Evolutionary conservation across 164 flowering plant genomes (phyloP).

Genomic region (Paratinospora sagittata): DNA sequence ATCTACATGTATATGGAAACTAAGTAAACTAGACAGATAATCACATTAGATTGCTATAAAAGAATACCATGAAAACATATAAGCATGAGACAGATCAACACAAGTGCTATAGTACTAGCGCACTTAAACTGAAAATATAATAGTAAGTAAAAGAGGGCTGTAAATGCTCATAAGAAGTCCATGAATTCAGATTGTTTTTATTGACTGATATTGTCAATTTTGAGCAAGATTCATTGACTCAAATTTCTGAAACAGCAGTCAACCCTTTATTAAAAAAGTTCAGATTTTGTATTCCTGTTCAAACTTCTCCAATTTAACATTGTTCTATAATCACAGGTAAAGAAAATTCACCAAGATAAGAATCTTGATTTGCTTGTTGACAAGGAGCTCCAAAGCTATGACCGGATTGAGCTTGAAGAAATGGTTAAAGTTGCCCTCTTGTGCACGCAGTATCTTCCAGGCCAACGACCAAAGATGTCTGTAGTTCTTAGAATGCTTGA

Average conservation of each 20-base stretch:
- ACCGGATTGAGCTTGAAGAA: slow-evolving; percentile 15
- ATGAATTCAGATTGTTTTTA: not conserved
- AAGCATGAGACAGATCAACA: too few species aligned
- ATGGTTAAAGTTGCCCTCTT: slow-evolving; percentile 28
- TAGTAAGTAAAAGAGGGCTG: too few species aligned
- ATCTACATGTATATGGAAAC: not conserved
- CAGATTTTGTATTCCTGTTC: not conserved
- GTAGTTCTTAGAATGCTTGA: slow-evolving; percentile 32
- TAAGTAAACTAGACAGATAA: too few species aligned
- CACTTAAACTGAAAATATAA: too few species aligned
- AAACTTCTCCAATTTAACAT: not conserved
- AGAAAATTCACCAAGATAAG: slow-evolving; percentile 16
- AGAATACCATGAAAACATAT: too few species aligned
- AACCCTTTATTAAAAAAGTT: not conserved
- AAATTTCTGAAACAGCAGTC: not conserved
- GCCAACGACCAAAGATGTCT: slow-evolving; percentile 27
- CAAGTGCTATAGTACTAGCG: too few species aligned
- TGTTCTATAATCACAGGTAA: slow-evolving; percentile 2
- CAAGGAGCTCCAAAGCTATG: slow-evolving; percentile 13
- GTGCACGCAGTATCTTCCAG: slow-evolving; percentile 33
- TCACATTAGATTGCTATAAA: too few species aligned
- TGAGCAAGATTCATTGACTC: too few species aligned
- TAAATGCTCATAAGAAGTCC: not conserved
- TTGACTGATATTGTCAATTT: too few species aligned
- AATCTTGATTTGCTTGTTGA: slow-evolving; percentile 15